Evolutionary conservation across 176 grass and related monocot species (phyloP).

Genomic region (bread wheat (Triticum aestivum)): DNA sequence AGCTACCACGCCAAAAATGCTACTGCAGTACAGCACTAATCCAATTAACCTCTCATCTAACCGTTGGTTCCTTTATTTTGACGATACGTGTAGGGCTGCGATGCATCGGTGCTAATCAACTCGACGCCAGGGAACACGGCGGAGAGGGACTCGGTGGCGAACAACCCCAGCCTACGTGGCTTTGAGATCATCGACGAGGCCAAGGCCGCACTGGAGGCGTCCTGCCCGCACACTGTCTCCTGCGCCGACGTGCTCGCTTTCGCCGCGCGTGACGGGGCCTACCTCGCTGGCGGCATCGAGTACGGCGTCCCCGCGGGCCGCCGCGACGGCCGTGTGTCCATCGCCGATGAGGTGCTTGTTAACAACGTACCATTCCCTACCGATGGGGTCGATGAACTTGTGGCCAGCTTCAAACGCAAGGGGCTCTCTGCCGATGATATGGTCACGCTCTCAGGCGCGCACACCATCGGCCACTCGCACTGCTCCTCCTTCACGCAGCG

Average conservation of each 20-base stretch:
- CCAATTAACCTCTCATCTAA: neutral
- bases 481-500: slow-evolving; percentile 47
- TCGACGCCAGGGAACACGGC: slow-evolving; percentile 30
- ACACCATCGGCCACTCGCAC: slow-evolving; percentile 54
- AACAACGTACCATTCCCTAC: slow-evolving; percentile 31
- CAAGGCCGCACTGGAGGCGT: slow-evolving; percentile 45
- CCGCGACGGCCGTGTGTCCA: slow-evolving; percentile 53
- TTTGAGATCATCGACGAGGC: slow-evolving; percentile 57
- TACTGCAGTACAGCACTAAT: too few species aligned
- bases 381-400: neutral
- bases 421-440: slow-evolving; percentile 28
- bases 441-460: slow-evolving; percentile 52
- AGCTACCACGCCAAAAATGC: too few species aligned
- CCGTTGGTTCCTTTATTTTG: neutral
- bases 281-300: slow-evolving; percentile 35
- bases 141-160: slow-evolving; percentile 38
- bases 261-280: slow-evolving; percentile 37
- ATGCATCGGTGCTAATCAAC: slow-evolving; percentile 49
- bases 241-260: slow-evolving; percentile 63
- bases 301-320: slow-evolving; percentile 40
- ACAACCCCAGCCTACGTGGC: slow-evolving; percentile 60
- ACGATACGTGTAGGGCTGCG: slow-evolving; percentile 35
- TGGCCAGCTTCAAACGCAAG: slow-evolving; percentile 27
- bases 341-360: neutral
- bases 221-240: slow-evolving; percentile 59